Conservation (phyloP, 495 filamentous ascomycete genomes). For the Trichocladium antarcticum region DNA sequence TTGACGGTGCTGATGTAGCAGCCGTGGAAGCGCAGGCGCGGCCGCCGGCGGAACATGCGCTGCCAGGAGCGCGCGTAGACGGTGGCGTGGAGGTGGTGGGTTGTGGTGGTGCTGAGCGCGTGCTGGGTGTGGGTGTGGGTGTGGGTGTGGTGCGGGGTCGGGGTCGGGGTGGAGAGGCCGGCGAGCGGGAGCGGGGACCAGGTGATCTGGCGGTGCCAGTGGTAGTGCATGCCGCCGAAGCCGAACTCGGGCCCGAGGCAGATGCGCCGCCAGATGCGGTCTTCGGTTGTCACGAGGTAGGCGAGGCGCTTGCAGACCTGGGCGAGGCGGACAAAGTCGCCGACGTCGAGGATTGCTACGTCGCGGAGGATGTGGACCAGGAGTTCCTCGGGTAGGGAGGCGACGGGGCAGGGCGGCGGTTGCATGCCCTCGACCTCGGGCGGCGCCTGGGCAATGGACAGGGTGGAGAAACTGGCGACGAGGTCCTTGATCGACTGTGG, state of each 20-base stretch:
- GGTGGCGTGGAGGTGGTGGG: slow-evolving; percentile 25
- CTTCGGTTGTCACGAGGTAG: slow-evolving; percentile 72
- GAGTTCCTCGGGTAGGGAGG: slow-evolving; percentile 69
- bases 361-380: slow-evolving; percentile 50
- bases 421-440: slow-evolving; percentile 52
- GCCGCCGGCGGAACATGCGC: slow-evolving; percentile 65
- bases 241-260: slow-evolving; percentile 61
- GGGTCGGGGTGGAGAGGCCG: slow-evolving; percentile 17
- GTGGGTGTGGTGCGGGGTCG: slow-evolving; percentile 15
- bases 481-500: slow-evolving; percentile 50
- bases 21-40: slow-evolving; percentile 84
- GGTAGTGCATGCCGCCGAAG: slow-evolving; percentile 75
- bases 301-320: slow-evolving; percentile 81
- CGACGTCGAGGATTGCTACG: slow-evolving; percentile 65
- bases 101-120: slow-evolving; percentile 28
- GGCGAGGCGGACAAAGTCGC: slow-evolving; percentile 64
- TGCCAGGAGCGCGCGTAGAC: slow-evolving; percentile 43
- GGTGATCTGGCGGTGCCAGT: slow-evolving; percentile 52
- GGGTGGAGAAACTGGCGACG: slow-evolving; percentile 57
- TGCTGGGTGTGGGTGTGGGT: slow-evolving; percentile 32
- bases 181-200: slow-evolving; percentile 46
- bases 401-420: slow-evolving; percentile 64
- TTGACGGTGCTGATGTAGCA: slow-evolving; percentile 95
- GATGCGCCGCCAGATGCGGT: slow-evolving; percentile 78
- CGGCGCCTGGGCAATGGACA: slow-evolving; percentile 48